Evolutionary conservation across 257 asterid genomes (phyloP).

Genomic region (Ligustrum vulgare): DNA sequence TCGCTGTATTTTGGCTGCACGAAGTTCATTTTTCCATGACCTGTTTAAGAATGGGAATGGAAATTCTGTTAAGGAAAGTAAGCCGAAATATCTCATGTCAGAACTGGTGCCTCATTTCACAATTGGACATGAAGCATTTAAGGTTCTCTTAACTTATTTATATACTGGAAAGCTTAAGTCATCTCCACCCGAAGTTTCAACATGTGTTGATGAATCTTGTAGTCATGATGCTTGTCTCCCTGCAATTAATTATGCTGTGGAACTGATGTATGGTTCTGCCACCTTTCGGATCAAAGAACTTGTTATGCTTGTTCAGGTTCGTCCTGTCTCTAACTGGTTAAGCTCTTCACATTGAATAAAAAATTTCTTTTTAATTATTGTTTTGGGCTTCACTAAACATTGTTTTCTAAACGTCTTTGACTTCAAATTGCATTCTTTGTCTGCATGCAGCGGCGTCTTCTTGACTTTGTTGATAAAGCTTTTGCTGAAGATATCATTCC

Average conservation of each 20-base stretch:
- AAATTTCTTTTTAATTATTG: not conserved
- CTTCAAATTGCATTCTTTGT: conserved; percentile 3
- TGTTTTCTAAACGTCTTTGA: not conserved
- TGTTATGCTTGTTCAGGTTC: conserved; percentile 69
- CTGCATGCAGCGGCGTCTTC: conserved; percentile 64
- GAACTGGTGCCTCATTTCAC: conserved; percentile 53
- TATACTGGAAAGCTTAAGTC: conserved; percentile 74
- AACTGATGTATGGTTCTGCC: conserved; percentile 84
- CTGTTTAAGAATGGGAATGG: conserved; percentile 34
- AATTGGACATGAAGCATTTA: conserved; percentile 60
- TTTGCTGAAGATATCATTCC: conserved; percentile 75
- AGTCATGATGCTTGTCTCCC: conserved; percentile 85
- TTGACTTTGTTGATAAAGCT: conserved; percentile 68
- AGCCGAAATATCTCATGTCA: conserved; percentile 54
- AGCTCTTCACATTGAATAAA: not conserved
- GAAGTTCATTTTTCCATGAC: conserved; percentile 37
- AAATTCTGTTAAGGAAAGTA: conserved; percentile 38
- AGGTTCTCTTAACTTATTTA: conserved; percentile 48
- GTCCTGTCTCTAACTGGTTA: not conserved
- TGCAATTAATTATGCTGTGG: conserved; percentile 70
- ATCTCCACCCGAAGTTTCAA: conserved; percentile 66
- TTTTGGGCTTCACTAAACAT: not conserved
- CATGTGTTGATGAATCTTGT: conserved; percentile 77
- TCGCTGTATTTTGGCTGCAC: conserved; percentile 70
- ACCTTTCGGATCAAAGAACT: conserved; percentile 78